Percentiles rank a stretch among this genome's conserved stretches.
phyloP scores from a whole-genome alignment of 164 flowering plant genomes.

The Annona cherimola region DNA sequence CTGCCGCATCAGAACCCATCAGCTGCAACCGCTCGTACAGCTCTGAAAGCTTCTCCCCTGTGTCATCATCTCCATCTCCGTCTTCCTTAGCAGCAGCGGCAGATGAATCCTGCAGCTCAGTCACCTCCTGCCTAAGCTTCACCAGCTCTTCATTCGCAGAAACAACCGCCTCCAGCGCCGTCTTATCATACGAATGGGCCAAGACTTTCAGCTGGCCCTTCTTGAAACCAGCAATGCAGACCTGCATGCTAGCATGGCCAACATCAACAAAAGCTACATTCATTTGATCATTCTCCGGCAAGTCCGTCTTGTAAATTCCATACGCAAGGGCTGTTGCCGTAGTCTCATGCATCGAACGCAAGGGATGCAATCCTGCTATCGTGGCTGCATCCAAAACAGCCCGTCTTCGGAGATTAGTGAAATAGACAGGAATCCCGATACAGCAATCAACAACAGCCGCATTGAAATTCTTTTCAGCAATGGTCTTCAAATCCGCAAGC shows the following conservation, averaged over 20 bases:
- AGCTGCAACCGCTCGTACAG: too few species aligned
- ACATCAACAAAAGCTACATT: slow-evolving; percentile 87
- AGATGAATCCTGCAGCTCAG: too few species aligned
- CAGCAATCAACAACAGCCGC: slow-evolving; percentile 97
- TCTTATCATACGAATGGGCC: slow-evolving; percentile 75
- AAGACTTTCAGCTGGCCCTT: slow-evolving; percentile 75
- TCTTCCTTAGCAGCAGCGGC: too few species aligned
- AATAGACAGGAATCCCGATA: slow-evolving; percentile 88
- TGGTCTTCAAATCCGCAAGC: slow-evolving; percentile 67
- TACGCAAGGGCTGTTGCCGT: slow-evolving; percentile 89
- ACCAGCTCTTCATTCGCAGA: too few species aligned
- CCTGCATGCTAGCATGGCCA: slow-evolving; percentile 90
- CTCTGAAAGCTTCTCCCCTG: too few species aligned
- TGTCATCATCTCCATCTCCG: too few species aligned
- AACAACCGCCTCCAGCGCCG: too few species aligned
- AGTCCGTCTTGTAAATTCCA: slow-evolving; percentile 91
- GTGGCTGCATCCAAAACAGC: slow-evolving; percentile 90
- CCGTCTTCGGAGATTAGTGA: slow-evolving; percentile 85
- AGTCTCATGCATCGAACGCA: slow-evolving; percentile 72
- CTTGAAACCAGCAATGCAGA: slow-evolving; percentile 81
- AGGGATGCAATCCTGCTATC: slow-evolving; percentile 84
- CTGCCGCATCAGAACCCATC: too few species aligned
- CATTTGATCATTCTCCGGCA: slow-evolving; percentile 72
- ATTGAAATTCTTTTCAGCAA: slow-evolving; percentile 88
- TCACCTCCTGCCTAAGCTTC: too few species aligned